These are phyloP conservation scores for Leccinum glutinopallens DNA, from an alignment of 1,284 basidiomycete genomes.

Conservation along the genomic window DNA sequence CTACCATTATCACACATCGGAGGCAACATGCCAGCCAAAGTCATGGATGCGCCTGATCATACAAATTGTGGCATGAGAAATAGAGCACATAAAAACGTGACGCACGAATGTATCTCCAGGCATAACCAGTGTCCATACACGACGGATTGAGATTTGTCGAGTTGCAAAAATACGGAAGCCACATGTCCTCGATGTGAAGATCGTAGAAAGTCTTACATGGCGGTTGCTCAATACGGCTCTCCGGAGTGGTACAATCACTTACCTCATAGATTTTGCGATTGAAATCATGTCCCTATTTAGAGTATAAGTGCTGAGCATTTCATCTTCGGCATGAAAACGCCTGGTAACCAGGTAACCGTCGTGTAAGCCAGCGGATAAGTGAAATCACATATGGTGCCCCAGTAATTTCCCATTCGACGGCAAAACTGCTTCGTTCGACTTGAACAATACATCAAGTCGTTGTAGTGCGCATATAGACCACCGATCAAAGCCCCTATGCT, in stretches of 20 bases:
- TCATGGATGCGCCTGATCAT: constrained; percentile 88
- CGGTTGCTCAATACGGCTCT: neutral
- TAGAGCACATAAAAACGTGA: constrained; percentile 10
- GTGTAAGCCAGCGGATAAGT: constrained; percentile 99
- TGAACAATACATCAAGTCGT: constrained; percentile 84
- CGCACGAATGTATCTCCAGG: constrained; percentile 86
- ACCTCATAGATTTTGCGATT: constrained; percentile 85
- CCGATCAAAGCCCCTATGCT: constrained; percentile 94
- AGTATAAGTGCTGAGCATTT: constrained; percentile 15
- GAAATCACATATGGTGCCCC: constrained; percentile 93
- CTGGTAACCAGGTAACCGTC: constrained; percentile 72
- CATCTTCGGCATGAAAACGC: constrained; percentile 33
- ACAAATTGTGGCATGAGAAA: constrained; percentile 3
- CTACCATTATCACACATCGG: constrained; percentile 95
- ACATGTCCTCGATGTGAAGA: constrained; percentile 98
- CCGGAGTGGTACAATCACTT: constrained; percentile 9
- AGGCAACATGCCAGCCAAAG: constrained; percentile 91
- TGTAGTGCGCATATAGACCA: constrained; percentile 95
- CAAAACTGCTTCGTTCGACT: constrained; percentile 93
- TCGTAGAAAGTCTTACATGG: constrained; percentile 81
- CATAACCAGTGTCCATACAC: constrained; percentile 92
- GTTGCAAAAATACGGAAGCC: constrained; percentile 98
- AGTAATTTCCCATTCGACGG: constrained; percentile 90
- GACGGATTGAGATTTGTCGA: constrained; percentile 99
- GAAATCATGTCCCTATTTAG: constrained; percentile 83